Evolutionary conservation across 345 rosid genomes (phyloP).

Genomic region (Gossypioides kirkii): DNA sequence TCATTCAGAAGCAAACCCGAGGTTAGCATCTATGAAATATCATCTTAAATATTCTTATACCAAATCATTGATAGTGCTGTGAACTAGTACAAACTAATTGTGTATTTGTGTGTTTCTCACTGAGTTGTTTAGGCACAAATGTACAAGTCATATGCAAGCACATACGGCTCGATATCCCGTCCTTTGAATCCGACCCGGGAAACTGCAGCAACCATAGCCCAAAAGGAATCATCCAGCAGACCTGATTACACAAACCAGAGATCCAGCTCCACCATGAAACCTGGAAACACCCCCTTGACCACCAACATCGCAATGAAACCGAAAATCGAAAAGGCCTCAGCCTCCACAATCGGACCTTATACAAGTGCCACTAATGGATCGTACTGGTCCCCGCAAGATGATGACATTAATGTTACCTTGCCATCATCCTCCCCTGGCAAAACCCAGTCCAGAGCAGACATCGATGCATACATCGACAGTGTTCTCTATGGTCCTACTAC

Average conservation of each 20-base stretch:
- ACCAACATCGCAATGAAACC: slow-evolving; percentile 12
- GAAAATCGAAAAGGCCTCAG: slow-evolving; percentile 9
- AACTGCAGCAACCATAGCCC: slow-evolving; percentile 14
- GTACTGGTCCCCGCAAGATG: slow-evolving; percentile 65
- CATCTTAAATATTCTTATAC: background rate
- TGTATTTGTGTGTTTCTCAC: background rate
- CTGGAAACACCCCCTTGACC: slow-evolving; percentile 8
- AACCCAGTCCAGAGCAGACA: slow-evolving; percentile 24
- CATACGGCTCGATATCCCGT: slow-evolving; percentile 19
- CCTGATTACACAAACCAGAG: background rate
- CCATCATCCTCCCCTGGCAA: slow-evolving; percentile 18
- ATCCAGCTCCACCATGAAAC: background rate
- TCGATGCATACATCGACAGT: slow-evolving; percentile 24
- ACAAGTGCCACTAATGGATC: background rate
- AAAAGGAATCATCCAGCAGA: background rate
- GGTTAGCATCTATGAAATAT: slow-evolving; percentile 21
- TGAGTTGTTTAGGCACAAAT: slow-evolving; percentile 19
- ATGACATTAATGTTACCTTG: slow-evolving; percentile 49
- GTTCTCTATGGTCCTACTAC: slow-evolving; percentile 28
- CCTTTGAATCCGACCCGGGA: slow-evolving; percentile 13
- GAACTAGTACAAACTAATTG: background rate
- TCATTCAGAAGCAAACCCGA: slow-evolving; percentile 31
- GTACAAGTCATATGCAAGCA: slow-evolving; percentile 21
- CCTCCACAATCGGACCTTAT: slow-evolving; percentile 5
- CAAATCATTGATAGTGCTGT: background rate